phyloP scores from a whole-genome alignment of 2,329 filamentous ascomycete genomes.

The Penicillium sp. region DNA sequence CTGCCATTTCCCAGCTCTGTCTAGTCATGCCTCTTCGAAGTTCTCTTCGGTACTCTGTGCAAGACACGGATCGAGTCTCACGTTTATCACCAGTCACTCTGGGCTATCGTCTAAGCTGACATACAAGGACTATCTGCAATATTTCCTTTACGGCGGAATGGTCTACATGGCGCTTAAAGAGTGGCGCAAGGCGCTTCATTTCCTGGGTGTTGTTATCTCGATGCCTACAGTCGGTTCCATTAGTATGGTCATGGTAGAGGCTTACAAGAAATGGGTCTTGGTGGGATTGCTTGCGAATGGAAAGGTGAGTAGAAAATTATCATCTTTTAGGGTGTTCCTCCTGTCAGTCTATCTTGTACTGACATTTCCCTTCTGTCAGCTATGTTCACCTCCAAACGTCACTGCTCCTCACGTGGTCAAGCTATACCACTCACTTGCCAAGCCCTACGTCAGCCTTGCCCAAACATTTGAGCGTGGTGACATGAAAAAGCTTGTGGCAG shows the following conservation, averaged over 20 bases:
- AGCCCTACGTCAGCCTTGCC: constrained; percentile 67
- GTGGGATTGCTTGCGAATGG: constrained; percentile 69
- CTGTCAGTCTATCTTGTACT: neutral
- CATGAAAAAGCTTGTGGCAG: constrained; percentile 57
- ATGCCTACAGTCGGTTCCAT: constrained; percentile 61
- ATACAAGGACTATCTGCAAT: constrained; percentile 54
- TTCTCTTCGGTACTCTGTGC: constrained; percentile 28
- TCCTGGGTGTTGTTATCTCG: constrained; percentile 62
- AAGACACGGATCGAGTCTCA: constrained; percentile 28
- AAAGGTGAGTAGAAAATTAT: constrained; percentile 43
- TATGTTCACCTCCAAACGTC: constrained; percentile 50
- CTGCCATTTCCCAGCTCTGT: constrained; percentile 37
- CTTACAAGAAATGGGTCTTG: constrained; percentile 87
- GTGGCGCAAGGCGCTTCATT: constrained; percentile 60
- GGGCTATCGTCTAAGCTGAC: constrained; percentile 40
- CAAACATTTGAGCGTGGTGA: constrained; percentile 61
- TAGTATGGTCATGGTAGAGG: constrained; percentile 78
- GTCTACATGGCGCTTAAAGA: constrained; percentile 58
- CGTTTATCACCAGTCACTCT: constrained; percentile 35
- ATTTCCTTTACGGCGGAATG: constrained; percentile 62
- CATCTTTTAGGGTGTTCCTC: no score
- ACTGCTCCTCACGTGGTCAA: constrained; percentile 53
- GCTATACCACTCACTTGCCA: constrained; percentile 56
- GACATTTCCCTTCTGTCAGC: neutral
- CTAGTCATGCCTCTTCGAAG: constrained; percentile 23